A percentile compares a stretch with the other conserved stretches of the same genome.
Conservation (phyloP, 2,329 filamentous ascomycete species). For the Eurotiales sp. region DNA sequence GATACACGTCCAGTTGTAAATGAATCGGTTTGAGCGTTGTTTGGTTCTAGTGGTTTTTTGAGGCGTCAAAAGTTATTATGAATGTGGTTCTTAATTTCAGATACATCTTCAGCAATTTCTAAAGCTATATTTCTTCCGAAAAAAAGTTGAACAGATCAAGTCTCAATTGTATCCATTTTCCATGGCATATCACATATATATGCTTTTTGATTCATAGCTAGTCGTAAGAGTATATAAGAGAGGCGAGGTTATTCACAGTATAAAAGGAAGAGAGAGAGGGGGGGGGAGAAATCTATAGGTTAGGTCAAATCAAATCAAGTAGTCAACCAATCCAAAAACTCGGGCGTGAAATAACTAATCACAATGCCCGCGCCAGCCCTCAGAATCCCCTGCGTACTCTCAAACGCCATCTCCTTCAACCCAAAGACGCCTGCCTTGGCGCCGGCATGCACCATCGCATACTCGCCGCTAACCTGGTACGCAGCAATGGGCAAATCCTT, state of each 20-base stretch:
- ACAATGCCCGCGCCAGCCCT: conserved; percentile 91
- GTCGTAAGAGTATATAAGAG: too few relatives aligned
- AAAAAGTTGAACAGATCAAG: neutral
- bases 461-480: conserved; percentile 97
- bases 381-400: conserved; percentile 89
- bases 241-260: too few relatives aligned
- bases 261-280: neutral
- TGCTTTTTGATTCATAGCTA: too few relatives aligned
- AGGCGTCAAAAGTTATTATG: neutral
- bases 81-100: neutral
- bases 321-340: conserved; percentile 61
- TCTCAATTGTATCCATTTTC: neutral
- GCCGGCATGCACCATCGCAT: conserved; percentile 93
- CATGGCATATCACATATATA: too few relatives aligned
- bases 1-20: conserved; percentile 9
- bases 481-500: conserved; percentile 89
- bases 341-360: conserved; percentile 89
- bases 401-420: conserved; percentile 88
- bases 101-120: neutral
- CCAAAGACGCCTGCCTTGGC: conserved; percentile 97
- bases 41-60: neutral
- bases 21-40: conserved; percentile 2
- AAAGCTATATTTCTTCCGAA: neutral
- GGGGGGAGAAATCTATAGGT: neutral
- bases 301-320: too few relatives aligned